Evolutionary conservation across 768 basidiomycete species (phyloP).

Genomic region (Suillus tomentosus): DNA sequence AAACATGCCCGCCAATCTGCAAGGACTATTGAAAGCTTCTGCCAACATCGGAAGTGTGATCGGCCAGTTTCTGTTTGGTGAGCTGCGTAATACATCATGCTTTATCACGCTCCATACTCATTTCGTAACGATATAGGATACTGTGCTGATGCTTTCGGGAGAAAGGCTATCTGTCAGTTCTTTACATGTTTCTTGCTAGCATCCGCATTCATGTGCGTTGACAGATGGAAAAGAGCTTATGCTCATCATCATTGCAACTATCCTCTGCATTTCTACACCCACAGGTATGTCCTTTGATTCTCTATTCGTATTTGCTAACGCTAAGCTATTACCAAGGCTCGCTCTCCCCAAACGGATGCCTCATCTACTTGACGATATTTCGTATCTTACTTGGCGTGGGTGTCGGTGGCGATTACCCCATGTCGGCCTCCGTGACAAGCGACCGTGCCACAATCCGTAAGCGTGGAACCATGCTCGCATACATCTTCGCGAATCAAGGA

Average conservation of each 20-base stretch:
- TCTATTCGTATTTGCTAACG: background rate
- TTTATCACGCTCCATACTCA: background rate
- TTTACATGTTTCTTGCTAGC: background rate
- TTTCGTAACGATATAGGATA: constrained; percentile 45
- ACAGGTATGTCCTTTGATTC: constrained; percentile 40
- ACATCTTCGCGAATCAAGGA: constrained; percentile 77
- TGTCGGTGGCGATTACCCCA: constrained; percentile 80
- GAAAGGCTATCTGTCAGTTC: constrained; percentile 62
- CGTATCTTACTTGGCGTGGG: constrained; percentile 78
- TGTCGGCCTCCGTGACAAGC: constrained; percentile 69
- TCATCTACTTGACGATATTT: constrained; percentile 67
- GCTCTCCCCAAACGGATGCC: constrained; percentile 49
- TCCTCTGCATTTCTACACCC: constrained; percentile 65
- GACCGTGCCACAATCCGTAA: constrained; percentile 67
- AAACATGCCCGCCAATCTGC: constrained; percentile 51
- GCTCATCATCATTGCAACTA: constrained; percentile 78
- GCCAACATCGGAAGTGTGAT: constrained; percentile 77
- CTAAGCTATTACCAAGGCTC: constrained; percentile 33
- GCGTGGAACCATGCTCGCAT: constrained; percentile 73
- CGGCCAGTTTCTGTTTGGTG: constrained; percentile 66
- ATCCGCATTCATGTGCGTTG: constrained; percentile 10
- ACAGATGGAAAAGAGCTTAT: constrained; percentile 78
- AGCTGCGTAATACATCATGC: background rate
- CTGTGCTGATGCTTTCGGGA: constrained; percentile 64
- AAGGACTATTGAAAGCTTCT: constrained; percentile 65